These are phyloP conservation scores for Moesziomyces antarcticus DNA, from an alignment of 1,284 basidiomycete species.

Conservation along the genomic window DNA sequence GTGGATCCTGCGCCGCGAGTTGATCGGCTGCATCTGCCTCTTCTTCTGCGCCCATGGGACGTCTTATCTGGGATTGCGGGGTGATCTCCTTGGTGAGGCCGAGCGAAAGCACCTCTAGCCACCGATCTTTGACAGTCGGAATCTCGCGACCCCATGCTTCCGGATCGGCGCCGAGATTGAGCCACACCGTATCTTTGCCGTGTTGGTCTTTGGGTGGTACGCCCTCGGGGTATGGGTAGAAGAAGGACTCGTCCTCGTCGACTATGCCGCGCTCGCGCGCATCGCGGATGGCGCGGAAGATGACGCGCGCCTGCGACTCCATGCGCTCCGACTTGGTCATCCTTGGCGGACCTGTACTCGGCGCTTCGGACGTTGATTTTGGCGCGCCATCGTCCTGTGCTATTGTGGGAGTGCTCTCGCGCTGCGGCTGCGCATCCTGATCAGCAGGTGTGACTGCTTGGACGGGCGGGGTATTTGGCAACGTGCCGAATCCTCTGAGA, in stretches of 20 bases:
- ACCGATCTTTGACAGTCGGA: slow-evolving; percentile 40
- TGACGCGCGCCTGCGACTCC: slow-evolving; percentile 48
- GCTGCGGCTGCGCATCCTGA: neutral
- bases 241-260: slow-evolving; percentile 51
- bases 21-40: neutral
- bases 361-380: neutral
- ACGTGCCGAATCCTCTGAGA: slow-evolving; percentile 19
- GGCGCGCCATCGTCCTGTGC: neutral
- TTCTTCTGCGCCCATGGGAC: neutral
- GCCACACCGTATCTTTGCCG: slow-evolving; percentile 28
- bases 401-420: neutral
- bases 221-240: slow-evolving; percentile 43
- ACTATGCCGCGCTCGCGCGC: slow-evolving; percentile 43
- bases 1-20: slow-evolving; percentile 2
- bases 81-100: slow-evolving; percentile 37
- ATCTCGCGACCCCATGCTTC: slow-evolving; percentile 39
- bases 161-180: slow-evolving; percentile 41
- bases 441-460: neutral
- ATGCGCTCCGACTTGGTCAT: slow-evolving; percentile 44
- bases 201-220: slow-evolving; percentile 27
- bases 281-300: slow-evolving; percentile 40
- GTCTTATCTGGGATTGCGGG: neutral
- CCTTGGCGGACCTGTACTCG: neutral
- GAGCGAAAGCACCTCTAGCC: slow-evolving; percentile 45
- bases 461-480: slow-evolving; percentile 11